Evolutionary conservation across 2,329 filamentous ascomycete species (phyloP), one percentile per base, ranked within the genome.

Genomic region (Laburnicola sp.): DNA sequence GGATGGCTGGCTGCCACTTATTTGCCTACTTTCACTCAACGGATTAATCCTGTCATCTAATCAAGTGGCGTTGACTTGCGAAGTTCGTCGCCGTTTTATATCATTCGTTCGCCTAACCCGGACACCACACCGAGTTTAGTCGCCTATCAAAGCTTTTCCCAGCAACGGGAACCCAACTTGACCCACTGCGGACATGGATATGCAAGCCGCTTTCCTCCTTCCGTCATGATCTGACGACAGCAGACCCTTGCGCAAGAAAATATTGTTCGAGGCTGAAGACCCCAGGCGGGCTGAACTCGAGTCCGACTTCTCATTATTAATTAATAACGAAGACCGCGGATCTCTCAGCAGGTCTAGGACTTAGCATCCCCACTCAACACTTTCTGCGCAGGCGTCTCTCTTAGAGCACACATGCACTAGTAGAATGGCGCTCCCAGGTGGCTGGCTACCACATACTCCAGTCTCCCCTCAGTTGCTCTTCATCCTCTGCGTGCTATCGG

Each of bases 161-260:
- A 16, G 16, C 16, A 32, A 36, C 23, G 42, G 31, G 11, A 28
- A 36, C 10, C 25, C 23, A 23, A 3, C 43, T 35, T n/a, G 11
- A 22, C 11, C 43, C 43, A 30, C 21, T 37, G 43, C 16, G 34
- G 16, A 30, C 34, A 37, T 34, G 43, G 34, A 34, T 25, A 38
- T 37, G 34, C 25, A 30, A 35, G 43, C 34, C 25, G 26, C 16
- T 28, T 37, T 30, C 43, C 34, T 38, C 43, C 43, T 45, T 45
- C 43, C 43, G 34, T 16, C 30, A 45, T 45, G 43, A 38, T 45
- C 43, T 45, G 32, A 45, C 43, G 34, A 45, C 43, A 45, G 43
- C 43, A 45, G 37, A 7, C 16, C 43, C 34, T 31, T 6, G 25
- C 22, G 43, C 31, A 34, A 30, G 7, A 45, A 25, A 34, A 32